A percentile compares a stretch with the other conserved stretches of the same genome.
These are phyloP conservation scores for Septoria petroselini DNA, from an alignment of 2,329 filamentous ascomycete genomes.

Conservation along the genomic window DNA sequence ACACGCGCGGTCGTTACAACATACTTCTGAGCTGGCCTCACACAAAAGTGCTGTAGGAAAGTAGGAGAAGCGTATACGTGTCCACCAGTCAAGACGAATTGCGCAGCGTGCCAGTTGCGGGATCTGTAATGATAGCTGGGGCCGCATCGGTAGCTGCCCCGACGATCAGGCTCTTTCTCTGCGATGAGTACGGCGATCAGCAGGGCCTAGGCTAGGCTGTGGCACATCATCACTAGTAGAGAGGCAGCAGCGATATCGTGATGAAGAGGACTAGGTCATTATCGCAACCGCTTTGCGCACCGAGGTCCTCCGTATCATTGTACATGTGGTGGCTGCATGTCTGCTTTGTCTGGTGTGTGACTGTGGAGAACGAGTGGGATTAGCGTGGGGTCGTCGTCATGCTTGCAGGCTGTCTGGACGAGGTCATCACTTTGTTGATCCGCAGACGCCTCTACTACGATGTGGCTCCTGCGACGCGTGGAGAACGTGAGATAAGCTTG, in stretches of 20 bases:
- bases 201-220: neutral
- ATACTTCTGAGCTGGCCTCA: neutral
- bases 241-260: too few relatives aligned
- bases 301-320: too few relatives aligned
- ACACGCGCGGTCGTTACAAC: too few relatives aligned
- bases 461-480: slow-evolving; percentile 6
- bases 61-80: neutral
- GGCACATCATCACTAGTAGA: too few relatives aligned
- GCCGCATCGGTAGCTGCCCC: too few relatives aligned
- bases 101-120: slow-evolving; percentile 5
- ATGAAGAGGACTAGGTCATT: too few relatives aligned
- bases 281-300: too few relatives aligned
- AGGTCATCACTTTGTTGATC: neutral
- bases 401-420: too few relatives aligned
- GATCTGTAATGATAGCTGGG: neutral
- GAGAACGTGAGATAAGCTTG: slow-evolving; percentile 1
- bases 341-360: too few relatives aligned
- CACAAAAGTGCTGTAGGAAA: neutral
- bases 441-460: neutral
- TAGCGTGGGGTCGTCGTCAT: too few relatives aligned
- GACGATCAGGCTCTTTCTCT: neutral
- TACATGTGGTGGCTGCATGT: too few relatives aligned
- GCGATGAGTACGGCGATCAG: neutral
- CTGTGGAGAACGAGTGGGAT: too few relatives aligned
- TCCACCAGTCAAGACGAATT: neutral